Conservation (phyloP, 768 basidiomycete genomes). For the Nidularia pulvinata region DNA sequence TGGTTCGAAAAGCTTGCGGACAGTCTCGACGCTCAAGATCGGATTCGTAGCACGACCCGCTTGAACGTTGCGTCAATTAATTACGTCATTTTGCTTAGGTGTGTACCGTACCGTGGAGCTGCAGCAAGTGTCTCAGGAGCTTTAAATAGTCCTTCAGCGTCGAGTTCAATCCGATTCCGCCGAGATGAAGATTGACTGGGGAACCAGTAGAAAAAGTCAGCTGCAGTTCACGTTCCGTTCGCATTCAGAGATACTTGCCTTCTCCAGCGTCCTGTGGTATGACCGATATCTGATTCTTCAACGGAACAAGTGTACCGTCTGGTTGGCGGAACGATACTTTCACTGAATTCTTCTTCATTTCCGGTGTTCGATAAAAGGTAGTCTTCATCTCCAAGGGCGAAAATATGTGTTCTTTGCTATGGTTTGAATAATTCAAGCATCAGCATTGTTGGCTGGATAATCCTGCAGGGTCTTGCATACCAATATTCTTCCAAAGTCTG, state of each 20-base stretch:
- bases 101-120: constrained; percentile 15
- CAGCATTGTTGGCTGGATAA: too few species aligned
- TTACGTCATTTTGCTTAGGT: too few species aligned
- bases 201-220: background rate
- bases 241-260: constrained; percentile 8
- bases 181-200: constrained; percentile 18
- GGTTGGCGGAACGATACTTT: constrained; percentile 13
- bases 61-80: constrained; percentile 1
- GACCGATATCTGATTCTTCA: constrained; percentile 12
- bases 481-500: constrained; percentile 23
- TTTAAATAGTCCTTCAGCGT: constrained; percentile 25
- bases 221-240: background rate
- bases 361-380: constrained; percentile 23
- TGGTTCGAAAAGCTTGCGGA: constrained; percentile 20
- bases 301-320: constrained; percentile 14
- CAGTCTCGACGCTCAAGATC: constrained; percentile 14
- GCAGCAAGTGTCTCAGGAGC: constrained; percentile 26
- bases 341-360: constrained; percentile 15
- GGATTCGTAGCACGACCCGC: constrained; percentile 15
- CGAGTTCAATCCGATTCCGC: constrained; percentile 23
- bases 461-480: constrained; percentile 9
- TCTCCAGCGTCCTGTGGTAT: constrained; percentile 22
- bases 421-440: too few species aligned
- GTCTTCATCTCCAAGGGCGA: constrained; percentile 21
- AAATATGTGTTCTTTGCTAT: constrained; percentile 27